A percentile compares a stretch with the other conserved stretches of the same genome.
These are phyloP conservation scores for Fusarium illudens DNA, from an alignment of 2,329 filamentous ascomycete species.

Conservation along the genomic window DNA sequence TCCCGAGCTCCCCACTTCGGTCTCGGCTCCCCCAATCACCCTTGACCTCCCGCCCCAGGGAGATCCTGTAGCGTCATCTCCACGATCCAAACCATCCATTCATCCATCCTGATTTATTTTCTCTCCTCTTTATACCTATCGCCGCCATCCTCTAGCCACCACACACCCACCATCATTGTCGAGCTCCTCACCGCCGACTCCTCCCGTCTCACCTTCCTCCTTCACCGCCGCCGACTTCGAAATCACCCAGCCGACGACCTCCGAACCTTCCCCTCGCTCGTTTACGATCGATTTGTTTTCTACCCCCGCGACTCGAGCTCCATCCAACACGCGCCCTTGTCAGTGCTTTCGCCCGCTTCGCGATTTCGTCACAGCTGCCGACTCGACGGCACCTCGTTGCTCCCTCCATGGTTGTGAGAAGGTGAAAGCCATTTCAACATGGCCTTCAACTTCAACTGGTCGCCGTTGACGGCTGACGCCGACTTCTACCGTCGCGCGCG, in stretches of 20 bases:
- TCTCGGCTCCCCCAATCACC: conserved; percentile 35
- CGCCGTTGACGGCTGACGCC: conserved; percentile 94
- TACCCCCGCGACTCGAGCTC: conserved; percentile 15
- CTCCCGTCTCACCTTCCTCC: neutral
- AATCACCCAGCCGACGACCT: conserved; percentile 9
- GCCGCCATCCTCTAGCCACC: conserved; percentile 8
- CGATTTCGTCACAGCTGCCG: conserved; percentile 30
- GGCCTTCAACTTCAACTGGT: conserved; percentile 99
- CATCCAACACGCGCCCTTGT: conserved; percentile 22
- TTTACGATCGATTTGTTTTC: conserved; percentile 15
- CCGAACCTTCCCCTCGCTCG: conserved; percentile 20
- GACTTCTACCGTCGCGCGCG: conserved; percentile 88
- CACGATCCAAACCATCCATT: conserved; percentile 39
- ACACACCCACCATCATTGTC: neutral
- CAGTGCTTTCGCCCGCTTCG: conserved; percentile 17
- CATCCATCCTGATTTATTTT: conserved; percentile 29
- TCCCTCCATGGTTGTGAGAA: conserved; percentile 48
- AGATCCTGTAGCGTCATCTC: conserved; percentile 43
- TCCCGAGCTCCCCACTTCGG: conserved; percentile 38
- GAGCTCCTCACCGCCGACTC: neutral
- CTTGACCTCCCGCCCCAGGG: conserved; percentile 28
- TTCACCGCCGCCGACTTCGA: conserved; percentile 17
- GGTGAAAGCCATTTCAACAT: conserved; percentile 68
- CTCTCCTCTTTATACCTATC: conserved; percentile 14
- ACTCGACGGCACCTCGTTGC: conserved; percentile 37